A percentile compares a stretch with the other conserved stretches of the same genome.
These are phyloP conservation scores for Kwoniella pini DNA, from an alignment of 768 basidiomycete genomes.

Conservation along the genomic window DNA sequence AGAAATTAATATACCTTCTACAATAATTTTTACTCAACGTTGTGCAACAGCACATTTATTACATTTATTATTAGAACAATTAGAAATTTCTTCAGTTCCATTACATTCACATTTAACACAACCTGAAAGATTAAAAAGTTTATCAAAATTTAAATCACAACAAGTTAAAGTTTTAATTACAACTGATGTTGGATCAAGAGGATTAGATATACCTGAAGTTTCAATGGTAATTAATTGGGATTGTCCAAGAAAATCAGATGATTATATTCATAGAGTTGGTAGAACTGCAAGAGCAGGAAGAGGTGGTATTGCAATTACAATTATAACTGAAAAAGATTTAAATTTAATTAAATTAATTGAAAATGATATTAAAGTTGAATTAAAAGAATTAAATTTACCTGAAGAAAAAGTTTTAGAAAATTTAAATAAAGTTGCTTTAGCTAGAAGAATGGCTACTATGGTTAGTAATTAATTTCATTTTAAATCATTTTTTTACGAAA, in stretches of 20 bases:
- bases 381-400: constrained; percentile 72
- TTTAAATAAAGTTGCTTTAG: constrained; percentile 84
- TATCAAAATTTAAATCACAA: constrained; percentile 81
- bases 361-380: constrained; percentile 79
- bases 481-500: background rate
- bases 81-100: constrained; percentile 80
- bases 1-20: constrained; percentile 74
- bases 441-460: constrained; percentile 91
- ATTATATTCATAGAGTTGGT: constrained; percentile 95
- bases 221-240: constrained; percentile 98
- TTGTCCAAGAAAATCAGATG: constrained; percentile 75
- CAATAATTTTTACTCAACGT: constrained; percentile 86
- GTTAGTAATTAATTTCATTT: too few relatives aligned
- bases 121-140: constrained; percentile 76
- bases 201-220: constrained; percentile 93
- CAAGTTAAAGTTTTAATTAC: constrained; percentile 88
- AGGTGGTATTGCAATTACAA: constrained; percentile 86
- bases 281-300: constrained; percentile 87
- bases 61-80: constrained; percentile 66
- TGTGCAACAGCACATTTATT: constrained; percentile 89
- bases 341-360: constrained; percentile 80
- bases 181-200: constrained; percentile 93
- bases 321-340: constrained; percentile 92
- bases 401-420: constrained; percentile 81
- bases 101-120: constrained; percentile 93